Evolutionary conservation across 306 rosid genomes (phyloP).

Genomic region (Medicago arabica): DNA sequence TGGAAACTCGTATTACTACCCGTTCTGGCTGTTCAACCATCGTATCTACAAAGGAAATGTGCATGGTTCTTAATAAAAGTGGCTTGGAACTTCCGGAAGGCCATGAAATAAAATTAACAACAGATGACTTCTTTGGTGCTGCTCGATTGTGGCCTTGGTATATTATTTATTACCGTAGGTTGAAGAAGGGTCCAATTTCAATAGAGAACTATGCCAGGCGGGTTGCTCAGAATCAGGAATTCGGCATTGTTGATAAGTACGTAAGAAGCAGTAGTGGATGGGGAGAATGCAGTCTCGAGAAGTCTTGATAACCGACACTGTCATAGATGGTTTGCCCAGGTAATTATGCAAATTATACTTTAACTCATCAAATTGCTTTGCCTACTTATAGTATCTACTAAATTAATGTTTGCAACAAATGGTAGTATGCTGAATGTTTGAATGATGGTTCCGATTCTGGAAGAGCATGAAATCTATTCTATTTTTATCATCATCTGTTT

Average conservation of each 20-base stretch:
- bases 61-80: constrained; percentile 60
- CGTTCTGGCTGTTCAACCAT: constrained; percentile 44
- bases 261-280: constrained; percentile 78
- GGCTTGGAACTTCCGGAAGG: constrained; percentile 60
- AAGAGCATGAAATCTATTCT: constrained; percentile 24
- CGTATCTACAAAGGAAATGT: constrained; percentile 60
- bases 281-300: constrained; percentile 54
- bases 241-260: constrained; percentile 70
- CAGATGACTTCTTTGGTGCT: constrained; percentile 58
- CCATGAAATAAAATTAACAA: constrained; percentile 43
- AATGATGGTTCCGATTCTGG: constrained; percentile 25
- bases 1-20: constrained; percentile 39
- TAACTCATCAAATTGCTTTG: constrained; percentile 31
- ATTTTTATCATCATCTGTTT: constrained; percentile 15
- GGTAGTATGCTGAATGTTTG: constrained; percentile 28
- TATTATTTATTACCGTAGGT: constrained; percentile 66
- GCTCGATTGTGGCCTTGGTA: constrained; percentile 84
- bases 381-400: not conserved
- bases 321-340: constrained; percentile 39
- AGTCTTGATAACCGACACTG: constrained; percentile 27
- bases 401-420: constrained; percentile 12
- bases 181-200: constrained; percentile 71
- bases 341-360: constrained; percentile 38
- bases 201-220: constrained; percentile 66
- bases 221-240: constrained; percentile 71